These are phyloP conservation scores for Ophiocordyceps camponoti-rufipedis DNA, from an alignment of 2,329 filamentous ascomycete genomes.

Conservation along the genomic window DNA sequence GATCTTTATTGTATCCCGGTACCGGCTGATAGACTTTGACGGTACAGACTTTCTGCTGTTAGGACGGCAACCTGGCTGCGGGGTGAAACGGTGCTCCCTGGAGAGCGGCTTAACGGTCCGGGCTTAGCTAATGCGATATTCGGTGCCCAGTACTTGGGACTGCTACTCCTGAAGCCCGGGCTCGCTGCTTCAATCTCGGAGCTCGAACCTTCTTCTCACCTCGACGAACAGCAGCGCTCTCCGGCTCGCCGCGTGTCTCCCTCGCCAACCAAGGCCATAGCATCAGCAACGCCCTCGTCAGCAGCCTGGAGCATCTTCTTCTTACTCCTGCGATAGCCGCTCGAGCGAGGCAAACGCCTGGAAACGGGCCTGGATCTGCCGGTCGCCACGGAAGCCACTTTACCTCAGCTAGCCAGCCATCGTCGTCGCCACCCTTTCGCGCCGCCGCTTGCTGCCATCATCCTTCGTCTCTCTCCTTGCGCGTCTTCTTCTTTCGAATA, in stretches of 20 bases:
- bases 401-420: background rate
- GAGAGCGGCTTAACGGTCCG: background rate
- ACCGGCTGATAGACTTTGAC: no score
- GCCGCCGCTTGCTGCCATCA: background rate
- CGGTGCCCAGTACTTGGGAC: background rate
- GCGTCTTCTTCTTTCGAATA: background rate
- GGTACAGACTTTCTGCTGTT: no score
- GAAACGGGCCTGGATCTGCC: constrained; percentile 1
- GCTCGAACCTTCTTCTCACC: constrained; percentile 12
- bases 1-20: no score
- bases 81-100: no score
- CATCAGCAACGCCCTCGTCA: background rate
- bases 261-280: background rate
- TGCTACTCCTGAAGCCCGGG: constrained; percentile 4
- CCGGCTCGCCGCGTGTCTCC: constrained; percentile 3
- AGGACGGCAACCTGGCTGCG: no score
- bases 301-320: background rate
- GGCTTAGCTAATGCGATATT: background rate
- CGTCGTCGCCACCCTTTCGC: background rate
- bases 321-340: background rate
- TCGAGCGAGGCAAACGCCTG: constrained; percentile 1
- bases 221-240: background rate
- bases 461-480: background rate
- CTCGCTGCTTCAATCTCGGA: constrained; percentile 7
- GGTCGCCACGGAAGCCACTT: constrained; percentile 1